A percentile compares a stretch with the other conserved stretches of the same genome.
Evolutionary conservation across 192 early-diverging fungal species (phyloP).

Genomic region (Backusella luteola): DNA sequence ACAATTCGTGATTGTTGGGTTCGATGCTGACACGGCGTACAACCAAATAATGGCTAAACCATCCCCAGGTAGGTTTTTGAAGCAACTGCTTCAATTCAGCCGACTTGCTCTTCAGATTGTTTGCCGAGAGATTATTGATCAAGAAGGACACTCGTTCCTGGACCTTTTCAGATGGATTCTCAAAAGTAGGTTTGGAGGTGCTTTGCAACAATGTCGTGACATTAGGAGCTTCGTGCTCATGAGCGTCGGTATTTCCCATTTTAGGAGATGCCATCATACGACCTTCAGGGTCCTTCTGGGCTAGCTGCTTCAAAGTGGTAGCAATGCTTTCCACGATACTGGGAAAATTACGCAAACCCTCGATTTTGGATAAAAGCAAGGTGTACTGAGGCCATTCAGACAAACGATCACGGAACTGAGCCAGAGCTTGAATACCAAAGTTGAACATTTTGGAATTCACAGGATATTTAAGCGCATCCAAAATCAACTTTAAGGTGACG

Average conservation of each 20-base stretch:
- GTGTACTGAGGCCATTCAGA: constrained; percentile 92
- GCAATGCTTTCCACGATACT: constrained; percentile 11
- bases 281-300: constrained; percentile 11
- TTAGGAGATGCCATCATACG: neutral
- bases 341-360: constrained; percentile 37
- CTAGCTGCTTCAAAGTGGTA: constrained; percentile 10
- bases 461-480: constrained; percentile 79
- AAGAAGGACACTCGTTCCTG: constrained; percentile 97
- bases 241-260: neutral
- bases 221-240: constrained; percentile 3
- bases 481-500: constrained; percentile 80
- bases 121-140: constrained; percentile 91
- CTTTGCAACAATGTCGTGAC: constrained; percentile 11
- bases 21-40: constrained; percentile 93
- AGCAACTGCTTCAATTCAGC: constrained; percentile 77
- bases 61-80: constrained; percentile 59
- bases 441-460: constrained; percentile 79
- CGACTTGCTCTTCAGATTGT: constrained; percentile 79
- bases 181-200: neutral
- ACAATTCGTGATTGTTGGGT: constrained; percentile 93
- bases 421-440: constrained; percentile 87
- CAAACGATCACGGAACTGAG: constrained; percentile 77
- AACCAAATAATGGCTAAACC: constrained; percentile 96
- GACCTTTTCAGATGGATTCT: constrained; percentile 18
- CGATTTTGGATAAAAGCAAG: constrained; percentile 74